Percentiles rank a stretch among this genome's conserved stretches.
These are phyloP conservation scores for Paradendryphiella salina DNA, from an alignment of 2,329 filamentous ascomycete genomes.

Conservation along the genomic window DNA sequence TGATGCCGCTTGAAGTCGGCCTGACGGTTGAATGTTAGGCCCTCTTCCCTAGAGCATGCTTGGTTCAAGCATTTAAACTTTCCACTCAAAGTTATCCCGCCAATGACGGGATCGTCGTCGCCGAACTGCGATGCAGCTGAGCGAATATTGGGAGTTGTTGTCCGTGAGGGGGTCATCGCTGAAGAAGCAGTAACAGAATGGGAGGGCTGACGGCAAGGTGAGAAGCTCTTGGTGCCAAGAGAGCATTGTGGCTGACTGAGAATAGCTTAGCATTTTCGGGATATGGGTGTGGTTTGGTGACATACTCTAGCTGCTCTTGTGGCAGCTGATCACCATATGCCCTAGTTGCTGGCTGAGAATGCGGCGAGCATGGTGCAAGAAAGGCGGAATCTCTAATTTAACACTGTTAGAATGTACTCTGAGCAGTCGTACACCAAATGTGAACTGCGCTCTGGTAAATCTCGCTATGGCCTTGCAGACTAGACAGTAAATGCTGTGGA, in stretches of 20 bases:
- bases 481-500: not conserved
- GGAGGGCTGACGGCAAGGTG: not conserved
- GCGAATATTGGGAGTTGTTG: not conserved
- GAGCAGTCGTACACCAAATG: not conserved
- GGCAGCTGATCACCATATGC: not conserved
- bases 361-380: not conserved
- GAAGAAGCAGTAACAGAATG: not conserved
- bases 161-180: not conserved
- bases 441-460: not conserved
- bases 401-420: slow-evolving; percentile 16
- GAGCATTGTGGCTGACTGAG: not conserved
- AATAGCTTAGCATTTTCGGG: not conserved
- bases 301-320: not conserved
- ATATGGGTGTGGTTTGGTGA: not conserved
- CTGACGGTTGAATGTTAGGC: slow-evolving; percentile 32
- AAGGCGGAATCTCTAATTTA: slow-evolving; percentile 1
- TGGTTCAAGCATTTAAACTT: slow-evolving; percentile 32
- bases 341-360: not conserved
- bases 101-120: slow-evolving; percentile 19
- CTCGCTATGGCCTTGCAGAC: not conserved
- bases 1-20: slow-evolving; percentile 41
- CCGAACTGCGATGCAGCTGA: not conserved
- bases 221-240: not conserved
- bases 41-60: slow-evolving; percentile 15
- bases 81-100: slow-evolving; percentile 29